A percentile compares a stretch with the other conserved stretches of the same genome.
Conservation (phyloP, 805 yeast species). For the Candida ortonii region DNA sequence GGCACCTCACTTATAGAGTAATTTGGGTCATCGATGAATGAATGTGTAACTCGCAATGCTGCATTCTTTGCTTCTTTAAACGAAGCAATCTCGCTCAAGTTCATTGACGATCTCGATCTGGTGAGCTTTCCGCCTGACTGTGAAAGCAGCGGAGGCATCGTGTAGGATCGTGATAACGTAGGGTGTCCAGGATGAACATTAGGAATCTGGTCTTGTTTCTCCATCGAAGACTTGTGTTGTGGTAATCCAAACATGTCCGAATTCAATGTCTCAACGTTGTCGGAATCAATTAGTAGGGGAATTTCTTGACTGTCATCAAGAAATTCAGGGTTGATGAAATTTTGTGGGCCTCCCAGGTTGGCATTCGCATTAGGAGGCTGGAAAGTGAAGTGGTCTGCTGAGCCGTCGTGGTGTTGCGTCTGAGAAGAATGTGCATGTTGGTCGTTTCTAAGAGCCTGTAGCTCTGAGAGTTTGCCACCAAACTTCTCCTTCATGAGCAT, state of each 20-base stretch:
- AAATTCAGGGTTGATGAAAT: conserved; percentile 23
- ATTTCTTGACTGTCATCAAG: conserved; percentile 19
- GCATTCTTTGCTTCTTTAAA: conserved; percentile 33
- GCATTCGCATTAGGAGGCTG: conserved; percentile 5
- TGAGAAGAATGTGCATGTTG: conserved; percentile 2
- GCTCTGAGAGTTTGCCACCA: conserved; percentile 29
- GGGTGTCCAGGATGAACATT: conserved; percentile 3
- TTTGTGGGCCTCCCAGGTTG: conserved; percentile 5
- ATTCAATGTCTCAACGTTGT: conserved; percentile 22
- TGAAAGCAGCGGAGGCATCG: conserved; percentile 16
- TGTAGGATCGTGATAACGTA: conserved; percentile 12
- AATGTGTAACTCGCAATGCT: conserved; percentile 20
- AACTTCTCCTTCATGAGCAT: conserved; percentile 29
- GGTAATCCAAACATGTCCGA: conserved; percentile 9
- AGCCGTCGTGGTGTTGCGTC: not conserved
- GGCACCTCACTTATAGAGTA: conserved; percentile 18
- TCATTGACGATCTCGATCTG: conserved; percentile 50
- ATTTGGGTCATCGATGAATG: conserved; percentile 12
- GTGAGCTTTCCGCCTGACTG: conserved; percentile 22
- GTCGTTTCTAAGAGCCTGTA: conserved; percentile 7
- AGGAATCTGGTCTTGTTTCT: conserved; percentile 21
- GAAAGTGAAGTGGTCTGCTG: conserved; percentile 3
- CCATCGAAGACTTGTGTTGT: conserved; percentile 13
- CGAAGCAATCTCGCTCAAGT: conserved; percentile 52
- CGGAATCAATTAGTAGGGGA: conserved; percentile 20